A percentile compares a stretch with the other conserved stretches of the same genome.
Conservation (phyloP, 306 rosid genomes). For the Astragalus glycyphyllos region DNA sequence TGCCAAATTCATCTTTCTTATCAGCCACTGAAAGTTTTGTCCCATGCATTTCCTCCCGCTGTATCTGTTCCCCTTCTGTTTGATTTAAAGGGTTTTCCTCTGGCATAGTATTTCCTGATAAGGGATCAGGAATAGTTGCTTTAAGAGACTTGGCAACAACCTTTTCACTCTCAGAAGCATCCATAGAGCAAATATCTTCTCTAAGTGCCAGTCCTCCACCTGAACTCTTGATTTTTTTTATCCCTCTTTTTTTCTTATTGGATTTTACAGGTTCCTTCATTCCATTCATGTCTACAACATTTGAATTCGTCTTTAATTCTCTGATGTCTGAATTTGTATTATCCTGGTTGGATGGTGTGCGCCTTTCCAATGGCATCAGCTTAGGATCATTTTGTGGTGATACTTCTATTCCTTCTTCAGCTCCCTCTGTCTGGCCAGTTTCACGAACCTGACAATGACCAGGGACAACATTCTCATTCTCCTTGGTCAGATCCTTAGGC, state of each 20-base stretch:
- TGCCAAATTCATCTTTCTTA: slow-evolving; percentile 38
- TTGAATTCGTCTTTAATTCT: slow-evolving; percentile 44
- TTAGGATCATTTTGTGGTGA: slow-evolving; percentile 46
- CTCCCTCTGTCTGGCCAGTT: slow-evolving; percentile 37
- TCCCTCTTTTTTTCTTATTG: slow-evolving; percentile 50
- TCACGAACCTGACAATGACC: slow-evolving; percentile 40
- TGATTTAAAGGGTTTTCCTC: slow-evolving; percentile 50
- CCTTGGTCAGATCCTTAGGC: slow-evolving; percentile 43
- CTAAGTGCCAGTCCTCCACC: slow-evolving; percentile 29
- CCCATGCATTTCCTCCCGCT: slow-evolving; percentile 43
- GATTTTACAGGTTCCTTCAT: slow-evolving; percentile 41
- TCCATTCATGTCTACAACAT: slow-evolving; percentile 43
- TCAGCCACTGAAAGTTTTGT: slow-evolving; percentile 27
- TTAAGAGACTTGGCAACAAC: slow-evolving; percentile 42
- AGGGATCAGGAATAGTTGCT: slow-evolving; percentile 43
- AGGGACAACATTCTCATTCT: slow-evolving; percentile 40
- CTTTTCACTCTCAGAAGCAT: slow-evolving; percentile 45
- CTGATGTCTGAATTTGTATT: slow-evolving; percentile 36
- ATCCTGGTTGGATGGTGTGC: slow-evolving; percentile 40
- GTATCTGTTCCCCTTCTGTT: slow-evolving; percentile 39
- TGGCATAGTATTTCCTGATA: slow-evolving; percentile 41
- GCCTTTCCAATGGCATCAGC: slow-evolving; percentile 41
- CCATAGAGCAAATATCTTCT: slow-evolving; percentile 36
- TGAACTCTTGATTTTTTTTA: slow-evolving; percentile 48
- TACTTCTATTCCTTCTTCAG: slow-evolving; percentile 50